Conservation (phyloP, 176 grass and related monocot genomes). For the Lolium perenne region DNA sequence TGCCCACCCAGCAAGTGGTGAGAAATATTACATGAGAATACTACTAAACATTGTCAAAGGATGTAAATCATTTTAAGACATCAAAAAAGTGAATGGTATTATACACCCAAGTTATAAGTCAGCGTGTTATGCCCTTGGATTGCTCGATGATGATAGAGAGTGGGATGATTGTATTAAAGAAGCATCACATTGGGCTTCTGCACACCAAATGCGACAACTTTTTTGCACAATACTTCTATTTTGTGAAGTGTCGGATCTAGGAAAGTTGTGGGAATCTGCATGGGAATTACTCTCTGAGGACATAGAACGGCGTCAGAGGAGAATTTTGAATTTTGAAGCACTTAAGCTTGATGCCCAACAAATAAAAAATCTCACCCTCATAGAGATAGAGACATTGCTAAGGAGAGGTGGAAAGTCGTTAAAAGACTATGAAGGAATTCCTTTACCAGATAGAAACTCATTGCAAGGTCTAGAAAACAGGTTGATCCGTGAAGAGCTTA, state of each 20-base stretch:
- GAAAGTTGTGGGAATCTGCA: not conserved
- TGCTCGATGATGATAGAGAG: slow-evolving; percentile 34
- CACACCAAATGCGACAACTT: slow-evolving; percentile 35
- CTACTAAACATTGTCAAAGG: not conserved
- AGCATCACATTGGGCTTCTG: slow-evolving; percentile 21
- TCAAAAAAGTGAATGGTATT: not conserved
- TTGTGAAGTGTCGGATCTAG: not conserved
- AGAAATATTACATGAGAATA: slow-evolving; percentile 1
- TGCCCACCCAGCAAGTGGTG: not conserved
- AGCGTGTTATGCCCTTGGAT: not conserved
- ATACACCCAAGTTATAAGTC: no score
- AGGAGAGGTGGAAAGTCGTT: not conserved
- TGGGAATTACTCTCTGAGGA: slow-evolving; percentile 38
- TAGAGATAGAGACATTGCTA: slow-evolving; percentile 9
- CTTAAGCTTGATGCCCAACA: not conserved
- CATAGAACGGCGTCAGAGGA: not conserved
- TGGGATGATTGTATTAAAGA: slow-evolving; percentile 33
- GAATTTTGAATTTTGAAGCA: not conserved
- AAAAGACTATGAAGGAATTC: slow-evolving; percentile 11
- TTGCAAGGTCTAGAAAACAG: slow-evolving; percentile 3
- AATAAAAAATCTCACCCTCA: not conserved
- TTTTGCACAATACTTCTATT: slow-evolving; percentile 29
- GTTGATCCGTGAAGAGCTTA: slow-evolving; percentile 28
- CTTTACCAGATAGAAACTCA: not conserved
- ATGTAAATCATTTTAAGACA: not conserved